phyloP scores from a whole-genome alignment of 2,329 filamentous ascomycete genomes.

The Metarhizium anisopliae region DNA sequence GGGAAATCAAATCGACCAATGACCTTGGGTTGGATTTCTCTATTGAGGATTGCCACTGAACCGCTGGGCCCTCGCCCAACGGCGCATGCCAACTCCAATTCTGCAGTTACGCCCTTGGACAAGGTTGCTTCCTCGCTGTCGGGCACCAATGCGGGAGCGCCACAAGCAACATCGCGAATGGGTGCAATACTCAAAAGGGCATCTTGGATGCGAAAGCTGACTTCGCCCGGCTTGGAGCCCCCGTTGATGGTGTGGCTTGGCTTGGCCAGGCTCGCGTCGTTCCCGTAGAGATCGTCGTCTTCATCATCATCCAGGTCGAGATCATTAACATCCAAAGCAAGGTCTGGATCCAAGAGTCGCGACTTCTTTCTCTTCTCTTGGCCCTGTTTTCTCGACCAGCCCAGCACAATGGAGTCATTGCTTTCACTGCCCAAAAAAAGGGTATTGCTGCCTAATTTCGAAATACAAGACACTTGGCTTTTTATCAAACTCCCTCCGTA shows the following conservation, averaged over 20 bases:
- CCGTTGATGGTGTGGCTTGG: constrained; percentile 30
- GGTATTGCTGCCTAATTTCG: constrained; percentile 55
- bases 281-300: constrained; percentile 51
- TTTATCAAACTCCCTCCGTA: constrained; percentile 55
- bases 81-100: constrained; percentile 50
- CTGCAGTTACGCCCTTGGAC: constrained; percentile 38
- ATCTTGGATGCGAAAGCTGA: constrained; percentile 71
- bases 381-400: constrained; percentile 62
- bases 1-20: constrained; percentile 64
- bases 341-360: constrained; percentile 45
- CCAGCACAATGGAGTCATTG: constrained; percentile 70
- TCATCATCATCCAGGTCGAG: constrained; percentile 53
- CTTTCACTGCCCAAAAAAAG: constrained; percentile 83
- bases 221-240: constrained; percentile 47
- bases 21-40: constrained; percentile 65
- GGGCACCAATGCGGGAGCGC: constrained; percentile 39
- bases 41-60: constrained; percentile 66
- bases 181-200: constrained; percentile 69
- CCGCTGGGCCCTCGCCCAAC: constrained; percentile 58
- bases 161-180: constrained; percentile 65
- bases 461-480: constrained; percentile 58
- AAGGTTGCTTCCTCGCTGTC: constrained; percentile 35
- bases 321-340: constrained; percentile 41
- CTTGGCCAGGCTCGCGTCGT: constrained; percentile 55
- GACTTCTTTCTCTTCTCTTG: constrained; percentile 58